A percentile compares a stretch with the other conserved stretches of the same genome.
Conservation (phyloP, 768 basidiomycete genomes). For the Rhizopogon roseolus region DNA sequence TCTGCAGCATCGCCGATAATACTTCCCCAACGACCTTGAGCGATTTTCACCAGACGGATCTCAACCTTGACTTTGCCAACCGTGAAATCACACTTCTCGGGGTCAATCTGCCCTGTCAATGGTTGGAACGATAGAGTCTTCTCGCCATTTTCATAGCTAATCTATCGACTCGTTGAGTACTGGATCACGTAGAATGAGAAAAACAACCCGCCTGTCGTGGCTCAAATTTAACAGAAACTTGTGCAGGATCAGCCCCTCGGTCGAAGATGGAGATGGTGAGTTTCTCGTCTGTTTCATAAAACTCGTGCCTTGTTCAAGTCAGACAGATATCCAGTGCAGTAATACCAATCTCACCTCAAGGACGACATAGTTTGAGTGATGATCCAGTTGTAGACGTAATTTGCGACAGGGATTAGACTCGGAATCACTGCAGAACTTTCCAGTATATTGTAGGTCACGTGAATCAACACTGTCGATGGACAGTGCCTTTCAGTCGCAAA, state of each 20-base stretch:
- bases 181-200: neutral
- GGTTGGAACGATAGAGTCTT: slow-evolving; percentile 72
- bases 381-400: neutral
- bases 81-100: slow-evolving; percentile 53
- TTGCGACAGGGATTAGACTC: neutral
- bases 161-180: slow-evolving; percentile 3
- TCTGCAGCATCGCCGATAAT: slow-evolving; percentile 75
- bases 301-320: slow-evolving; percentile 59
- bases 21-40: slow-evolving; percentile 65
- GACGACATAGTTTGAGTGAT: slow-evolving; percentile 16
- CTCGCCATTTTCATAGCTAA: slow-evolving; percentile 59
- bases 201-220: slow-evolving; percentile 49
- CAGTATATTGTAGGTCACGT: slow-evolving; percentile 20
- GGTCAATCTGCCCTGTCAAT: slow-evolving; percentile 75
- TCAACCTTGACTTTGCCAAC: slow-evolving; percentile 90
- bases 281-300: slow-evolving; percentile 80
- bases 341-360: slow-evolving; percentile 16
- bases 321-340: neutral
- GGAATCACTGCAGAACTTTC: slow-evolving; percentile 19
- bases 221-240: slow-evolving; percentile 59
- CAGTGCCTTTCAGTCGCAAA: neutral
- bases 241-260: slow-evolving; percentile 62
- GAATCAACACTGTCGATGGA: neutral
- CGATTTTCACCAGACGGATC: slow-evolving; percentile 67
- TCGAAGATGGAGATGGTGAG: slow-evolving; percentile 76